Evolutionary conservation across 768 basidiomycete genomes (phyloP), one percentile per base, ranked within the genome.

Genomic region (Psilocybe cubensis): DNA sequence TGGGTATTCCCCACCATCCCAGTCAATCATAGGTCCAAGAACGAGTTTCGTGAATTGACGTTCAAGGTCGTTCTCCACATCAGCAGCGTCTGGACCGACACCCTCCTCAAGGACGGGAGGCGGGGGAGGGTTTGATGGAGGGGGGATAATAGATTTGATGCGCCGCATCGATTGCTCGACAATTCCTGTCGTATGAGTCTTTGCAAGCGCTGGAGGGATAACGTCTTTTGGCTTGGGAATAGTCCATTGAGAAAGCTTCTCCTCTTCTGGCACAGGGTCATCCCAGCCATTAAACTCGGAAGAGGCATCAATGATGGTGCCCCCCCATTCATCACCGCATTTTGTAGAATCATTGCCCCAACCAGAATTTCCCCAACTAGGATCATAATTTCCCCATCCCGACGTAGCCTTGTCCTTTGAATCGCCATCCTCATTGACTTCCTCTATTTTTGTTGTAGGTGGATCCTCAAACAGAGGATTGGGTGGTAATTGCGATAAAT

Each of bases 161-260:
- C 80, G 78, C 10, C 90, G 79, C 53, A 86, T 81, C 1, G 86
- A 86, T 29, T 74, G 79, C 70, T 92, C 90, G 51, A 89, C 83
- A 46, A 89, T 70, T 8, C 87, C 88, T 1, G 85, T 76, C 4
- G 76, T 79, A 63, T 91, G 88, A 0, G 89, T 88, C 51, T 81
- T 63, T 0, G 88, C 83, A 31, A 91, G 70, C 5, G 71, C 67
- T 11, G 81, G 83, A 2, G 83, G 83, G 28, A 68, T 5, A 12
- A 70, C 57, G 20, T 33, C 52, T 14, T 58, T 54, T 12, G 57
- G 28, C 24, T 57, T 56, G 52, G 56, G 50, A 23, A 53, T 55
- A 33, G 45, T 56, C 57, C 58, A 63, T 11, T 42, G 38, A 28
- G 25, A 12, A 8, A 31, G 29, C 42, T 60, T 28, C 21, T 31